phyloP scores from a whole-genome alignment of 768 basidiomycete species.

The Leccinellum rugosiceps region DNA sequence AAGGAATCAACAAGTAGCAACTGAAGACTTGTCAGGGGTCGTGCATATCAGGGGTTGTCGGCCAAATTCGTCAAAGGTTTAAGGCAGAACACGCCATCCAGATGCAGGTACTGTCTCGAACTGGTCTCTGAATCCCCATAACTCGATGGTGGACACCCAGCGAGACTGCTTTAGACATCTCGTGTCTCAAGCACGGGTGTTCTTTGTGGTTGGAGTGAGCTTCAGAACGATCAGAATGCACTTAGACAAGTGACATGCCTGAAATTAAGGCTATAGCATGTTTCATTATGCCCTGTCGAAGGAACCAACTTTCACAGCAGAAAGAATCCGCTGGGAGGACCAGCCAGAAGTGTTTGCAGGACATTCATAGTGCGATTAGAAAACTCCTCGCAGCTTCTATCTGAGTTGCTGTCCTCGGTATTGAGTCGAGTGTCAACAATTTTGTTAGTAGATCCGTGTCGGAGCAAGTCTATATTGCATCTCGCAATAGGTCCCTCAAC shows the following conservation, averaged over 20 bases:
- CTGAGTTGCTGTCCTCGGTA: background rate
- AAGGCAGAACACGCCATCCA: background rate
- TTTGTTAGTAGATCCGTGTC: background rate
- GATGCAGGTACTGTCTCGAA: background rate
- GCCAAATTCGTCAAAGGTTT: background rate
- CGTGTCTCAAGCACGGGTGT: background rate
- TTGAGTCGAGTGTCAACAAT: background rate
- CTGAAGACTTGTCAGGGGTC: too few relatives aligned
- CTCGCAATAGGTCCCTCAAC: background rate
- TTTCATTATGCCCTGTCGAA: background rate
- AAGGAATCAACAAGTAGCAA: background rate
- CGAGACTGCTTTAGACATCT: background rate
- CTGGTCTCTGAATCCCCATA: background rate
- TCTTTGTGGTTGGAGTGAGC: background rate
- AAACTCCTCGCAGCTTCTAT: background rate
- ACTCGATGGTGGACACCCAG: background rate
- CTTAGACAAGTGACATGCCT: background rate
- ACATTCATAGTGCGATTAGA: background rate
- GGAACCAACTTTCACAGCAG: background rate
- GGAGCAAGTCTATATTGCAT: background rate
- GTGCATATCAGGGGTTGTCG: too few relatives aligned
- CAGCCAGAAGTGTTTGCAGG: background rate
- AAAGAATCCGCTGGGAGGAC: background rate
- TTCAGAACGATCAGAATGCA: background rate
- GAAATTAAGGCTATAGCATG: background rate